Base-by-base conservation (phyloP, 306 rosid genomes). In the Acmispon strigosus region DNA sequence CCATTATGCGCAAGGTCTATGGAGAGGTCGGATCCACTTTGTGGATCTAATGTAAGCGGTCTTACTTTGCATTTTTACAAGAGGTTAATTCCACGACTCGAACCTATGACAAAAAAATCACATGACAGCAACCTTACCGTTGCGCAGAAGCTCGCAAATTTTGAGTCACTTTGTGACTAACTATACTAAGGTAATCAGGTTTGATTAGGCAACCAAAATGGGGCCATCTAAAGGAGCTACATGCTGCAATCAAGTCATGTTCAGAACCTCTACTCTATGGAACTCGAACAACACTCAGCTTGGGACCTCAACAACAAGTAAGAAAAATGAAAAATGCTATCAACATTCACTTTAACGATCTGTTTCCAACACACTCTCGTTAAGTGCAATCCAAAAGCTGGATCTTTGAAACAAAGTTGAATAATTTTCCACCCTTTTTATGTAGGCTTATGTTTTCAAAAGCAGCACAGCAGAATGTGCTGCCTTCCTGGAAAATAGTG, bases 221-320 rank as follows among this genome's bases (percentile, higher is more conserved):
- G 88, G 86, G 88, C 3, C 96, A 90, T 86, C 91, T 90, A 10
- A 90, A 83, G 85, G 81, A 88, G 11, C 60, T 90, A 52, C 96
- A 90, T 62, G 88, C 87, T 18, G 83, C 86, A 67, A 64, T 86
- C 52, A 88, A 90, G 81, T 67, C 85, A 37, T 77, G 90, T 53
- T 82, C 89, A 60, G 9, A 73, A 2, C 45, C 89, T 69, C 59
- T 85, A 22, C 85, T 85, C 70, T 73, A 77, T 59, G 85, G 86
- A 65, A 56, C 72, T 49, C 81, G 65, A 37, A 64, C 73, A 10
- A 53, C 22, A 0, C 34, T 70, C 63, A 66, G 62, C 57, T 73
- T 85, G 69, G 86, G 84, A 39, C 7, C 24, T 8, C 54, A 24
- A 50, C 89, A 85, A 59, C 0, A 69, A 39, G 89, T 85, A 76